Evolutionary conservation across 768 basidiomycete genomes (phyloP).

Genomic region (Podaxis mareebaensis): DNA sequence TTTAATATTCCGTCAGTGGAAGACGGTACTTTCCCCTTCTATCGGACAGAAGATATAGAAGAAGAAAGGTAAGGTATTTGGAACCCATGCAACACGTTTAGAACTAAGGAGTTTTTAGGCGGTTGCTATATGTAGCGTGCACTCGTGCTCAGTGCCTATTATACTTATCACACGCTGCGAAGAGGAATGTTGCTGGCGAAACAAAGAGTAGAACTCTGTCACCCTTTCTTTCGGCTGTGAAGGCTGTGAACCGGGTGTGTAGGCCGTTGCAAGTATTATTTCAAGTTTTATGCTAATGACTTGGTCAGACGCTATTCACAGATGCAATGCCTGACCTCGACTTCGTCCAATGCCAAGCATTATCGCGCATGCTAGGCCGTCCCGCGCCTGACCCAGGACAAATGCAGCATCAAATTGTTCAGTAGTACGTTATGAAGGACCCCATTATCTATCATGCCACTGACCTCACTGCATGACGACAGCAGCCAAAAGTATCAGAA

Average conservation of each 20-base stretch:
- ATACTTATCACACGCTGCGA: conserved; percentile 52
- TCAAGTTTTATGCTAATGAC: conserved; percentile 4
- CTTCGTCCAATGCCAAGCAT: conserved; percentile 41
- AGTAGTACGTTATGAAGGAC: conserved; percentile 45
- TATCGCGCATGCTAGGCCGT: conserved; percentile 57
- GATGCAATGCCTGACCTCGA: conserved; percentile 43
- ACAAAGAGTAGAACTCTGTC: conserved; percentile 52
- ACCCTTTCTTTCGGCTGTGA: conserved; percentile 52
- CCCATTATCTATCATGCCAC: conserved; percentile 10
- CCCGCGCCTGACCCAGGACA: conserved; percentile 43
- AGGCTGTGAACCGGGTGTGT: conserved; percentile 42
- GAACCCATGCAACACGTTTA: neutral
- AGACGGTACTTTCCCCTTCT: conserved; percentile 73
- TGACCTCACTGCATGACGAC: conserved; percentile 23
- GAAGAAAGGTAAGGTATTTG: conserved; percentile 68
- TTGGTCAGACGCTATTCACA: conserved; percentile 42
- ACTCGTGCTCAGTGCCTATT: conserved; percentile 79
- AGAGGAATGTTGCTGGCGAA: conserved; percentile 57
- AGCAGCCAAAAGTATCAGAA: conserved; percentile 26
- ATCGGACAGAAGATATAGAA: conserved; percentile 70
- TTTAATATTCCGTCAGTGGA: conserved; percentile 49
- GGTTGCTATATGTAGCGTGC: conserved; percentile 86
- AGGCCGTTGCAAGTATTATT: conserved; percentile 16
- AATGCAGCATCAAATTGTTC: conserved; percentile 39
- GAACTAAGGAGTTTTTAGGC: conserved; percentile 40